Evolutionary conservation across 306 rosid genomes (phyloP).

Genomic region (Dalbergia cultrata): DNA sequence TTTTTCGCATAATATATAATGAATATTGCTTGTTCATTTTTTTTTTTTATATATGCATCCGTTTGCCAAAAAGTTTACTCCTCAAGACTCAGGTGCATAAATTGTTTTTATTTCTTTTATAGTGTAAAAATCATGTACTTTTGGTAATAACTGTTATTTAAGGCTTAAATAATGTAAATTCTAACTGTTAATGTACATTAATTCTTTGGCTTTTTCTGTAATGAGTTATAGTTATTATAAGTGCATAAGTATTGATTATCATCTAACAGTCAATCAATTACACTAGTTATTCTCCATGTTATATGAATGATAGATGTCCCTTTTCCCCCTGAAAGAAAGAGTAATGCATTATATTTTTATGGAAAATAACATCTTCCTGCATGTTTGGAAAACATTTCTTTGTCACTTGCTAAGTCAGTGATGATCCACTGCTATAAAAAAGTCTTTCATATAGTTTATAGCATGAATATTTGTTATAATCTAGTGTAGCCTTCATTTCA

Average conservation of each 20-base stretch:
- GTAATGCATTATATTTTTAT: slow-evolving; percentile 18
- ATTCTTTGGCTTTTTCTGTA: slow-evolving; percentile 19
- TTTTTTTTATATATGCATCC: slow-evolving; percentile 18
- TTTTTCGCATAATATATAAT: slow-evolving; percentile 22
- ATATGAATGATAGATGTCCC: background rate
- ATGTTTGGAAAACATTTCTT: background rate
- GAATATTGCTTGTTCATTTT: slow-evolving; percentile 38
- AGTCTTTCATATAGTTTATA: slow-evolving; percentile 10
- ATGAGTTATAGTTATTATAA: slow-evolving; percentile 4
- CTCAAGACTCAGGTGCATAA: slow-evolving; percentile 21
- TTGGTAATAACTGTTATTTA: background rate
- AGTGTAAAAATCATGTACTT: slow-evolving; percentile 24
- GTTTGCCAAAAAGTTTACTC: slow-evolving; percentile 29
- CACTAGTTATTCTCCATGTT: slow-evolving; percentile 23
- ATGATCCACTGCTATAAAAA: slow-evolving; percentile 1
- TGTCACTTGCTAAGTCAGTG: background rate
- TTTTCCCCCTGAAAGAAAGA: background rate
- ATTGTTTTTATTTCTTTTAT: slow-evolving; percentile 18
- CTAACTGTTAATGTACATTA: slow-evolving; percentile 6
- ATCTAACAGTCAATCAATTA: slow-evolving; percentile 4
- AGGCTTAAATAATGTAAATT: slow-evolving; percentile 29
- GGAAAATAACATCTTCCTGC: background rate
- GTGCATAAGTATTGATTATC: slow-evolving; percentile 28
- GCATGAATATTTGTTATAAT: slow-evolving; percentile 14
- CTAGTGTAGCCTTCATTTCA: slow-evolving; percentile 6